A percentile compares a stretch with the other conserved stretches of the same genome.
Conservation (phyloP, 306 rosid species). For the Alnus glutinosa region DNA sequence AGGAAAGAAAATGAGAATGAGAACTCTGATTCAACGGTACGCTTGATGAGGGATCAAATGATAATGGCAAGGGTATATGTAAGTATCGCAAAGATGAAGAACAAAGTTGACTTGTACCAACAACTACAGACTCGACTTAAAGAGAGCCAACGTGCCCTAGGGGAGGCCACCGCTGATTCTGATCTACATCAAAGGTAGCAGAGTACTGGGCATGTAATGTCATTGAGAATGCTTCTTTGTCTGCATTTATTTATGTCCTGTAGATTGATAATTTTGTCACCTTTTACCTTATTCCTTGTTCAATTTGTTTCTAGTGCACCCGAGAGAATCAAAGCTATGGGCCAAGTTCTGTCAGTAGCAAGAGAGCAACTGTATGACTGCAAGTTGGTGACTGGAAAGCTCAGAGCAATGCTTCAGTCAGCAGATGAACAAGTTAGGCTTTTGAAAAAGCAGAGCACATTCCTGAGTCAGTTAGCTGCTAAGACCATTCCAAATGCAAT, state of each 20-base stretch:
- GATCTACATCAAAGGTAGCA: slow-evolving; percentile 71
- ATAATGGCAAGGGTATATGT: slow-evolving; percentile 89
- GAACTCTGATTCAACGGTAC: slow-evolving; percentile 68
- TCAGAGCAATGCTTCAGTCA: slow-evolving; percentile 92
- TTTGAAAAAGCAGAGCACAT: slow-evolving; percentile 88
- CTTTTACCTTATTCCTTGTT: slow-evolving; percentile 24
- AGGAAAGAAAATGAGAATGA: slow-evolving; percentile 85
- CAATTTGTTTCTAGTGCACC: slow-evolving; percentile 61
- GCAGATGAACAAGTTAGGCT: slow-evolving; percentile 88
- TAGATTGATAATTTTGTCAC: slow-evolving; percentile 18
- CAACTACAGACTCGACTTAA: slow-evolving; percentile 57
- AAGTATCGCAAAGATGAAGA: slow-evolving; percentile 77
- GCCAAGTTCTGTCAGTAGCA: slow-evolving; percentile 71
- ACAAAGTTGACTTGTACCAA: slow-evolving; percentile 48
- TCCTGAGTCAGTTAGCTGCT: slow-evolving; percentile 92
- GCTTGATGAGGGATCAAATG: slow-evolving; percentile 88
- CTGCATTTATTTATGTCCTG: slow-evolving; percentile 1
- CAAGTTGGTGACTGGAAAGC: slow-evolving; percentile 73
- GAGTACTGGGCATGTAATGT: slow-evolving; percentile 19
- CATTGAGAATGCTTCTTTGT: slow-evolving; percentile 12
- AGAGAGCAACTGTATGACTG: slow-evolving; percentile 83
- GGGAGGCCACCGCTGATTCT: slow-evolving; percentile 70
- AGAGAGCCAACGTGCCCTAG: slow-evolving; percentile 72
- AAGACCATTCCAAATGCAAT: slow-evolving; percentile 90
- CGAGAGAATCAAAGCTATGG: slow-evolving; percentile 66